phyloP scores from a whole-genome alignment of 192 early-diverging fungal species.

The Mortierella antarctica region DNA sequence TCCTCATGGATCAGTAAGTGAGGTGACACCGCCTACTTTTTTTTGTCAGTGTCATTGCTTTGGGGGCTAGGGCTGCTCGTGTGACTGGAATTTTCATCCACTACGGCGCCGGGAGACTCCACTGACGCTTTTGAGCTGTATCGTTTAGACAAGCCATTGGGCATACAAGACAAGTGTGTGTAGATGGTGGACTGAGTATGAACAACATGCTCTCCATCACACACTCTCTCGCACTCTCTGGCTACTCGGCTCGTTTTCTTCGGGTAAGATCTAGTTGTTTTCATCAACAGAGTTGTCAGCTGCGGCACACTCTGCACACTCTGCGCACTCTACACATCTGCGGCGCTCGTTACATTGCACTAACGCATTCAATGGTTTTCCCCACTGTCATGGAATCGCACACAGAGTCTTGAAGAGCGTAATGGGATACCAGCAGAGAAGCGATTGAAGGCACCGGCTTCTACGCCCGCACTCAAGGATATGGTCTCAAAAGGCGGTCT shows the following conservation, averaged over 20 bases:
- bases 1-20: constrained; percentile 54
- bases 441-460: constrained; percentile 19
- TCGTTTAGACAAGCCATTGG: constrained; percentile 19
- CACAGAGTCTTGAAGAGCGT: constrained; percentile 14
- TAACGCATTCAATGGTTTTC: not conserved
- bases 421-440: constrained; percentile 26
- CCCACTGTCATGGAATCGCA: constrained; percentile 7
- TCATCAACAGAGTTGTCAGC: not conserved
- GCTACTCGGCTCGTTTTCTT: constrained; percentile 53
- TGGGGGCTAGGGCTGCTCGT: no score
- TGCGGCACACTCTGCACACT: no score
- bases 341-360: not conserved
- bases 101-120: not conserved
- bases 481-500: constrained; percentile 35
- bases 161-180: constrained; percentile 21
- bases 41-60: no score
- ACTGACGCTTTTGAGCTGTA: not conserved
- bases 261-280: constrained; percentile 23
- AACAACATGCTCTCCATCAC: constrained; percentile 45
- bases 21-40: not conserved
- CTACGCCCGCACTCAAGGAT: constrained; percentile 19
- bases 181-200: constrained; percentile 17
- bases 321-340: no score
- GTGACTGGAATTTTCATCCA: no score
- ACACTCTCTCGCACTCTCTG: constrained; percentile 52